Base-by-base conservation (phyloP, 495 filamentous ascomycete species). In the Podospora fimiseda region DNA sequence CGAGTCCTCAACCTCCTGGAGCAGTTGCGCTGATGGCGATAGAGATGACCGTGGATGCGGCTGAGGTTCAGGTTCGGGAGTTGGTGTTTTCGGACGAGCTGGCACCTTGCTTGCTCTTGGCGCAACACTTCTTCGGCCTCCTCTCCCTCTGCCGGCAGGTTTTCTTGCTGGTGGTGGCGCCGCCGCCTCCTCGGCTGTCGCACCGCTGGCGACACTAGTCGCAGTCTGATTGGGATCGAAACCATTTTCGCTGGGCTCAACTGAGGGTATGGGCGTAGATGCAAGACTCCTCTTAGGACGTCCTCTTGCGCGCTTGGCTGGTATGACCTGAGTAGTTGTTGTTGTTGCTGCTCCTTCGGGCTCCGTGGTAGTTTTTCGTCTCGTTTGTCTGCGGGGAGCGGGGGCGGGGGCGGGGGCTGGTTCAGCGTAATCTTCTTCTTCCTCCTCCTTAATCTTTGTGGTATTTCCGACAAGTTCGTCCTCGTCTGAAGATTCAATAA, bases 371-470 rank as follows among this genome's bases (percentile, higher is more conserved):
- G 81, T 74, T 76, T 81, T 70, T 79, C 76, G 65, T 76, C 78
- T 59, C 65, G 73, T 74, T 65, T 70, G 56, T 71, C 64, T 59
- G 61, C 73, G 54, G 38, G 69, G 67, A 1, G 65, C 57, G 1
- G 88, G 83, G 14, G 84, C 87, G 7, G 88, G 89, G 14, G 87
- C 88, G 57, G 88, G 93, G 19, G 92, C 88, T 38, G 90, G 85
- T 51, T n/a, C n/a, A n/a, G 80, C 83, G 43, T 81, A 83, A n/a
- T 86, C 62, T 2, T 67, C 81, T 21, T 84, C 79, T 3, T 82
- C 73, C 15, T 79, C 71, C 48, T 75, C 76, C 48, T 69, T 74
- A 30, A 30, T 47, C 33, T 21, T 43, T 15, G 79, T 73, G 58
- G 80, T 80, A 55, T 81, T 74, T 5, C 6, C 27, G 37, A 75